phyloP scores from a whole-genome alignment of 345 rosid genomes.

The Boechera stricta region DNA sequence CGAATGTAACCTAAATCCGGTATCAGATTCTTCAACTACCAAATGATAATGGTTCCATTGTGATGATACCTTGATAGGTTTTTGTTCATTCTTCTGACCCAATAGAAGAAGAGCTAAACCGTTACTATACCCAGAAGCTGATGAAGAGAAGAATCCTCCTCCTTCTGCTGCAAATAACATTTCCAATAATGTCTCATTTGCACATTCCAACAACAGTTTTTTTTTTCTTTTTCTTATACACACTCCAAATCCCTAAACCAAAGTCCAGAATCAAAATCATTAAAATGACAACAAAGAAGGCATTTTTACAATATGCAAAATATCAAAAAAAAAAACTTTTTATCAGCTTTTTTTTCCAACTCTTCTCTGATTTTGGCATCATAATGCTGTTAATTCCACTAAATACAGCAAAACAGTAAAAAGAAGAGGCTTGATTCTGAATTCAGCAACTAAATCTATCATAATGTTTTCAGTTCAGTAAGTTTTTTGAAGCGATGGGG shows the following conservation, averaged over 20 bases:
- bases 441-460: background rate
- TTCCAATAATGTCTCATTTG: conserved; percentile 79
- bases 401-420: background rate
- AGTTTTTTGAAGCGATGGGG: background rate
- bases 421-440: background rate
- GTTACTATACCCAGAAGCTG: conserved; percentile 96
- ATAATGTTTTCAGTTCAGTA: background rate
- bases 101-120: conserved; percentile 91
- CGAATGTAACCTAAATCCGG: conserved; percentile 89
- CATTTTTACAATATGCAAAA: background rate
- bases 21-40: conserved; percentile 78
- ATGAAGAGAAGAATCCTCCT: conserved; percentile 99
- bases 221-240: conserved; percentile 8
- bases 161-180: conserved; percentile 99
- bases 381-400: background rate
- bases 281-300: background rate
- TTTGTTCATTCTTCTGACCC: conserved; percentile 85
- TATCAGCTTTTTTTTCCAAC: background rate
- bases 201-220: conserved; percentile 47
- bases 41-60: conserved; percentile 93
- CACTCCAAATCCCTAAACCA: conserved; percentile 40
- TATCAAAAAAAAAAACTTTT: background rate
- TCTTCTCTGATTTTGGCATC: conserved; percentile 1
- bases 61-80: conserved; percentile 82
- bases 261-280: conserved; percentile 34